Base-by-base conservation (phyloP, 192 early-diverging fungal species). In the Fimicolochytrium jonesii region DNA sequence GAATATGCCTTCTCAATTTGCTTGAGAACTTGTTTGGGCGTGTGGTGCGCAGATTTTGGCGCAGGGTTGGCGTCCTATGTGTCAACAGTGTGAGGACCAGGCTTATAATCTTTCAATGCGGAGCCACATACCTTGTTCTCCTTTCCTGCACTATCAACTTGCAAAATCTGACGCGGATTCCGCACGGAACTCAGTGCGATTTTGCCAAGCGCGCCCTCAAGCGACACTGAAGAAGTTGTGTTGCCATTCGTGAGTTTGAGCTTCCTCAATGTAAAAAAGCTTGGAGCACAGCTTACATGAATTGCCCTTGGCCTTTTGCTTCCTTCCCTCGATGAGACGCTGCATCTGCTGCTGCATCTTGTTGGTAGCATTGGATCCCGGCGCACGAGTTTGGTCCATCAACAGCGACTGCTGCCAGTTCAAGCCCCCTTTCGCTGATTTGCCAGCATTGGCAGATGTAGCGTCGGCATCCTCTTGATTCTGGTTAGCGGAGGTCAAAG, bases 281-380 rank as follows among this genome's bases (percentile, higher is more conserved):
- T n/a, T n/a, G n/a, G n/a, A n/a, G n/a, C n/a, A n/a, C n/a, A n/a
- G 66, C 67, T 68, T 77, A 90, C 85, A 71, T 33, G 87, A 82
- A n/a, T 87, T 86, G 29, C 86, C 83, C 56, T 92, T 96, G 35
- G 90, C 91, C 59, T 88, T 88, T 41, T 87, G 79, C 65, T 89
- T 92, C 36, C 94, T 88, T 53, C 90, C 87, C 61, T 92, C 93
- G 59, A 99, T 94, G 61, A 99, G 88, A 26, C 93, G 88, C 75
- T 96, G 90, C 52, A 99, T 90, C 57, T 99, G 94, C 69, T 93
- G 88, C 58, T 97, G 92, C 91, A 98, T 92, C 23, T 74, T 73
- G 45, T 62, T 70, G 29, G 74, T 69, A 22, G 74, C 49, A 18
- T 58, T 50, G 10, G 46, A 13, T 5, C 56, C 52, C 44, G 34